Conservation (phyloP, 2,329 filamentous ascomycete genomes). For the Penicillium sp. region DNA sequence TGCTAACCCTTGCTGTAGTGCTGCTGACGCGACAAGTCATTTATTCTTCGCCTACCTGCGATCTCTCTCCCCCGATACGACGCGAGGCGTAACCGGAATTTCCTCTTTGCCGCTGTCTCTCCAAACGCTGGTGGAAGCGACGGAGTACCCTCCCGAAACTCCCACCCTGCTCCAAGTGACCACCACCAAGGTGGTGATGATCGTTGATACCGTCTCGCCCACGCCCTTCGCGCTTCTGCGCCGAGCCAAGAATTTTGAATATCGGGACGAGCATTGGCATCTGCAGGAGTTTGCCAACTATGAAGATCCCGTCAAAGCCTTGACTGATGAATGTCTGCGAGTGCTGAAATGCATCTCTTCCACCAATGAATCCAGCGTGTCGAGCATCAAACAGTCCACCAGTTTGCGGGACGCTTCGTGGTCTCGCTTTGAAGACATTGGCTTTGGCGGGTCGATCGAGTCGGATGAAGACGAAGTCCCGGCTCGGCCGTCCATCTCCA, state of each 20-base stretch:
- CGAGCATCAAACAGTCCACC: slow-evolving; percentile 64
- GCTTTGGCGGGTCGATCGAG: slow-evolving; percentile 71
- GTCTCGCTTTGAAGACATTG: slow-evolving; percentile 94
- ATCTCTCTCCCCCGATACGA: slow-evolving; percentile 73
- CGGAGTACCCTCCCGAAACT: slow-evolving; percentile 82
- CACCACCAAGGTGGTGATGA: slow-evolving; percentile 91
- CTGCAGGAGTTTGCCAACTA: slow-evolving; percentile 80
- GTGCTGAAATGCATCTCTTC: slow-evolving; percentile 84
- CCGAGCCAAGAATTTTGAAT: slow-evolving; percentile 90
- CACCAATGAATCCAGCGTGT: slow-evolving; percentile 76
- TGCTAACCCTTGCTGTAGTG: slow-evolving; percentile 46
- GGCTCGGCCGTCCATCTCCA: slow-evolving; percentile 21
- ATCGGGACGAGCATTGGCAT: slow-evolving; percentile 79
- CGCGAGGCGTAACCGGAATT: slow-evolving; percentile 67
- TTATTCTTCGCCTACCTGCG: slow-evolving; percentile 96
- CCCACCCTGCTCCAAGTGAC: slow-evolving; percentile 70
- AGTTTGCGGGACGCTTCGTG: slow-evolving; percentile 80
- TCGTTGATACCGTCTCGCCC: slow-evolving; percentile 88
- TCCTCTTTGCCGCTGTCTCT: slow-evolving; percentile 82
- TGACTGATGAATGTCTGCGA: slow-evolving; percentile 90
- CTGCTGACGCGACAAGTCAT: slow-evolving; percentile 92
- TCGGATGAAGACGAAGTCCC: slow-evolving; percentile 59
- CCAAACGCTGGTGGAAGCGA: slow-evolving; percentile 83
- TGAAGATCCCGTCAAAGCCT: slow-evolving; percentile 77
- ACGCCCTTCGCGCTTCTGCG: slow-evolving; percentile 88